Percentiles rank a stretch among this genome's conserved stretches.
Evolutionary conservation across 169 alveolate species (phyloP).

Genomic region (Eimeria maxima): DNA sequence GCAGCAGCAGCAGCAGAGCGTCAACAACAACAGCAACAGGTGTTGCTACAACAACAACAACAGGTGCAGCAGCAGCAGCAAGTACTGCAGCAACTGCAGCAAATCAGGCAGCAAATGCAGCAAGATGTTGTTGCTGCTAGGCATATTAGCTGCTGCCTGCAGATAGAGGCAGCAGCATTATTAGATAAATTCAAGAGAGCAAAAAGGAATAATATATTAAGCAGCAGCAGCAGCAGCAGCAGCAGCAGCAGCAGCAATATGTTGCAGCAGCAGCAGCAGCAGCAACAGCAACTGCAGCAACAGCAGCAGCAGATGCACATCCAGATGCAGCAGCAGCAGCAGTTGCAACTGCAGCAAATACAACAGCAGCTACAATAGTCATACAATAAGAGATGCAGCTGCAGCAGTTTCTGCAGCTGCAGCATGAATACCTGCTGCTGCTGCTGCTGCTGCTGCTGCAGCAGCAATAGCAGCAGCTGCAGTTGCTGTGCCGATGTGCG

Average conservation of each 20-base stretch:
- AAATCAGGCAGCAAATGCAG: slow-evolving; percentile 17
- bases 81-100: slow-evolving; percentile 32
- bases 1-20: slow-evolving; percentile 3
- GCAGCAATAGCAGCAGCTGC: background rate
- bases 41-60: background rate
- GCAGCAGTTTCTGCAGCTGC: background rate
- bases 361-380: slow-evolving; percentile 24
- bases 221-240: background rate
- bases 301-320: background rate
- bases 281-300: background rate
- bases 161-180: background rate
- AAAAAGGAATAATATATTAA: background rate
- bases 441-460: background rate
- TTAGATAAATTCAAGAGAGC: background rate
- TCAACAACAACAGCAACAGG: slow-evolving; percentile 51
- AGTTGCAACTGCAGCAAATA: background rate
- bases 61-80: slow-evolving; percentile 47
- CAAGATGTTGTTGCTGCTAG: slow-evolving; percentile 61
- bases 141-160: background rate
- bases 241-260: slow-evolving; percentile 57
- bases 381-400: too few species aligned
- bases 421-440: background rate
- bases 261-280: slow-evolving; percentile 68
- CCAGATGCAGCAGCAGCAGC: slow-evolving; percentile 28
- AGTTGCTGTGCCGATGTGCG: background rate